Evolutionary conservation across 768 basidiomycete genomes (phyloP).

Genomic region (Leccinum obscurum): DNA sequence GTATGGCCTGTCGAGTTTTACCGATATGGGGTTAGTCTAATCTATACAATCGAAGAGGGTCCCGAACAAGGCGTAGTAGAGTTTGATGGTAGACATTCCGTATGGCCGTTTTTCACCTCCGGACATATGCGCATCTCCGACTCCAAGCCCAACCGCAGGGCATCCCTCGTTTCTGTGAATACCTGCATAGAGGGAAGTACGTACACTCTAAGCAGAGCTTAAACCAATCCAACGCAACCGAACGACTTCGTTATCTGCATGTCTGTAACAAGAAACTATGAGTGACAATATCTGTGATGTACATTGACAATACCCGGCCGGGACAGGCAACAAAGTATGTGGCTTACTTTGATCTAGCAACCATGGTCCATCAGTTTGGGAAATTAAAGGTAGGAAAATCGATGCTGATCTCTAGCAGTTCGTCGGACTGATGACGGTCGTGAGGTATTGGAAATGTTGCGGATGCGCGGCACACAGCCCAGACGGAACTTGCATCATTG

Average conservation of each 20-base stretch:
- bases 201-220: neutral
- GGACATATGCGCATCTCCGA: neutral
- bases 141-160: neutral
- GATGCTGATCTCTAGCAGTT: too few species aligned
- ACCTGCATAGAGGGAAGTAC: too few species aligned
- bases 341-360: neutral
- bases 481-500: too few species aligned
- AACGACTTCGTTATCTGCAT: neutral
- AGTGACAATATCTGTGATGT: neutral
- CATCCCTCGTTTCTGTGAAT: neutral
- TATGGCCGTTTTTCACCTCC: neutral
- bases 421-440: too few species aligned
- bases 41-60: neutral
- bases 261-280: neutral
- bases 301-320: too few species aligned
- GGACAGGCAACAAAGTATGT: neutral
- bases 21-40: neutral
- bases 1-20: neutral
- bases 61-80: neutral
- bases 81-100: neutral
- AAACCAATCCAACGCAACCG: neutral
- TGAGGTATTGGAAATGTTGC: too few species aligned
- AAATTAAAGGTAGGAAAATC: neutral
- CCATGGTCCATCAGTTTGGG: neutral
- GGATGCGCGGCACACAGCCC: too few species aligned